phyloP scores from a whole-genome alignment of 2,329 filamentous ascomycete genomes.

The Nigrospora oryzae region DNA sequence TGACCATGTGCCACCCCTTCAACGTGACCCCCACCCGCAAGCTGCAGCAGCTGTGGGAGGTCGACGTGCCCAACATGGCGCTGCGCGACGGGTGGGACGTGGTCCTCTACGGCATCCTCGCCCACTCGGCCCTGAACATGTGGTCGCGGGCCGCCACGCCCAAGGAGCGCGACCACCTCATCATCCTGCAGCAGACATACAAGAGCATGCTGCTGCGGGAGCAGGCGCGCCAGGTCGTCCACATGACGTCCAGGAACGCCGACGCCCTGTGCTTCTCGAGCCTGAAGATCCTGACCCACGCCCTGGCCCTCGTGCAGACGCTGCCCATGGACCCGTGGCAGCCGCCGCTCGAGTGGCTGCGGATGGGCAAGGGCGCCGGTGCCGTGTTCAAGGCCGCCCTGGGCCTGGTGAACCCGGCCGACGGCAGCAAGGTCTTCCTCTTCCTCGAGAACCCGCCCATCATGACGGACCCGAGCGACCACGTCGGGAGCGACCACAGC shows the following conservation, averaged over 20 bases:
- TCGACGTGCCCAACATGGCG: constrained; percentile 23
- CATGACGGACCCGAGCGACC: constrained; percentile 18
- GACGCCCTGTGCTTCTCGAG: constrained; percentile 26
- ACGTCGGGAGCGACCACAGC: constrained; percentile 20
- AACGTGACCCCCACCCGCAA: constrained; percentile 8
- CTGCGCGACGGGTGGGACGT: constrained; percentile 19
- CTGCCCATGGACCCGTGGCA: constrained; percentile 25
- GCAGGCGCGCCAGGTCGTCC: constrained; percentile 24
- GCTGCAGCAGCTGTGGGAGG: constrained; percentile 17
- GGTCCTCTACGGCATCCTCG: constrained; percentile 24
- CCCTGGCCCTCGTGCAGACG: constrained; percentile 28
- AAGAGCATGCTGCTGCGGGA: constrained; percentile 24
- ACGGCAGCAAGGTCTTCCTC: constrained; percentile 13
- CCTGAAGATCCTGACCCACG: constrained; percentile 25
- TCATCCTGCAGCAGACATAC: constrained; percentile 25
- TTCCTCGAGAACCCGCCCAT: constrained; percentile 19
- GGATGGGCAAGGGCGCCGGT: constrained; percentile 25
- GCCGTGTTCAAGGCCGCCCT: constrained; percentile 20
- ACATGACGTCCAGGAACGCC: constrained; percentile 17
- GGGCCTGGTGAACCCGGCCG: constrained; percentile 7
- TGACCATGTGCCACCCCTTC: constrained; percentile 21
- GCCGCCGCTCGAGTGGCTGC: constrained; percentile 26
- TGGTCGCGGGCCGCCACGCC: constrained; percentile 18
- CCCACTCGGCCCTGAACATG: constrained; percentile 26
- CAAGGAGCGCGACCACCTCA: constrained; percentile 17